phyloP scores from a whole-genome alignment of 2,329 filamentous ascomycete species.

The Fusarium sambucinum region DNA sequence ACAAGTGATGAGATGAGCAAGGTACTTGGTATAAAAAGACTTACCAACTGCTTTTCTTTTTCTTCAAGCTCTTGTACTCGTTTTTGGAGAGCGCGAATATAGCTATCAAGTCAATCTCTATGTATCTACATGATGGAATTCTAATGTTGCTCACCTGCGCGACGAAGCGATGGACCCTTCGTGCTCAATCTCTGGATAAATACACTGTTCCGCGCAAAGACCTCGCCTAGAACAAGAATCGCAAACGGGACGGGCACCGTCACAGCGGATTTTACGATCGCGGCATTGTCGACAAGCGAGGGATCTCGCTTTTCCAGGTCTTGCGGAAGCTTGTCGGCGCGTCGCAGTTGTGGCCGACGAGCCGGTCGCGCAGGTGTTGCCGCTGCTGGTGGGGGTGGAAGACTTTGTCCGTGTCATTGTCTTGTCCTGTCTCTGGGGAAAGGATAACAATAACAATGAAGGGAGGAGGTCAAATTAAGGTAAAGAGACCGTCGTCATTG shows the following conservation, averaged over 20 bases:
- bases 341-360: constrained; percentile 39
- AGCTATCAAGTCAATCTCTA: constrained; percentile 32
- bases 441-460: neutral
- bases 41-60: constrained; percentile 44
- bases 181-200: constrained; percentile 48
- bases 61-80: constrained; percentile 47
- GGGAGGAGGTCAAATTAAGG: neutral
- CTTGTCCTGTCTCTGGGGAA: neutral
- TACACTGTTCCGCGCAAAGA: constrained; percentile 43
- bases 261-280: constrained; percentile 49
- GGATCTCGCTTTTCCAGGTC: constrained; percentile 46
- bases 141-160: constrained; percentile 39
- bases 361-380: constrained; percentile 12
- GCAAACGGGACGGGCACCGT: constrained; percentile 46
- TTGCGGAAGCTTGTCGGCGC: constrained; percentile 33
- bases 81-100: constrained; percentile 47
- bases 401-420: constrained; percentile 30
- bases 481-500: neutral
- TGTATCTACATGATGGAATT: neutral
- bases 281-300: constrained; percentile 48
- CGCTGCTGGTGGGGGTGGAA: constrained; percentile 11
- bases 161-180: constrained; percentile 48
- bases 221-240: constrained; percentile 46
- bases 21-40: constrained; percentile 20
- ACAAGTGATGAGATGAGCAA: neutral